Base-by-base conservation (phyloP, 768 basidiomycete genomes). In the Termitomyces sp. region DNA sequence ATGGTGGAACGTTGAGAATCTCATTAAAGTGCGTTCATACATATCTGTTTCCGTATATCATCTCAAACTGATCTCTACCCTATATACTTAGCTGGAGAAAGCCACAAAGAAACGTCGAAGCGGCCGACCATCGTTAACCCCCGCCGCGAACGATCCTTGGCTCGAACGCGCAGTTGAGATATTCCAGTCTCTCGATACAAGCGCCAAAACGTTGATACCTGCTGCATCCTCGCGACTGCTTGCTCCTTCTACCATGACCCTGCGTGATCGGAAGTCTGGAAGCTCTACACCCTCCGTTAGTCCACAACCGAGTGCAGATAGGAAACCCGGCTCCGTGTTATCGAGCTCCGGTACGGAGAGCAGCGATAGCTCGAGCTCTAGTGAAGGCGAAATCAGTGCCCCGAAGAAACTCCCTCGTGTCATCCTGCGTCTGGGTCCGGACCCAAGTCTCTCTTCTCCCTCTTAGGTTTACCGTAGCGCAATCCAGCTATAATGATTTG, bases 1-100 rank as follows among this genome's bases (percentile, higher is more conserved):
- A 5, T 93, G 91, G 90, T 94, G 92, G 91, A 74, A 64, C 54
- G 58, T 80, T 5, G 78, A 81, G 15, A 88, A 89, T 57, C 78
- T 93, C 6, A 62, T 69, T 32, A 81, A 86, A 76, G 89, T 90
- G 57, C 10, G 77, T 70, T 36, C 10, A 3, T 1, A n/a, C 40
- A 10, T 9, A 4, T 53, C 10, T 9, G 14, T 36, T n/a, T 25
- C 15, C 6, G 10, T 38, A 3, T 15, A 25, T 34, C 38, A 5
- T 46, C 4, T 46, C 3, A 1, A 43, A 36, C 4, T 14, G 2
- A 20, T 46, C 11, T n/a, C 29, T 3, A 25, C 9, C 9, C 7
- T 42, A 25, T 25, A 25, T 25, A 25, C 25, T 25, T 25, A 91
- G 89, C 76, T 91, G 10, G 88, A 91, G 67, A 83, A 85, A 45